Evolutionary conservation across 1,139 yeast species (phyloP).

Genomic region (Nakaseomyces kungkrabaensis): DNA sequence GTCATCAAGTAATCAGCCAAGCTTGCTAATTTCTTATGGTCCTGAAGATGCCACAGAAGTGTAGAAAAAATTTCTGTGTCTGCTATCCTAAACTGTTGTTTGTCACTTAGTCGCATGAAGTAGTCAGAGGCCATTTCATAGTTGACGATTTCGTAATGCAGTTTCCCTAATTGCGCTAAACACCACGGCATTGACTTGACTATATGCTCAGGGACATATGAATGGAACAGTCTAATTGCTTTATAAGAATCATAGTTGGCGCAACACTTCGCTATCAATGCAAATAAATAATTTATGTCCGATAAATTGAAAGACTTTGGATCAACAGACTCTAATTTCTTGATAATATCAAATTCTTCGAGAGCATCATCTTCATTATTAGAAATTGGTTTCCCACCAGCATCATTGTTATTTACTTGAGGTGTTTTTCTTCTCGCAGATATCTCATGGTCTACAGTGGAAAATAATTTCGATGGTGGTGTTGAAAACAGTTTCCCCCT

Average conservation of each 20-base stretch:
- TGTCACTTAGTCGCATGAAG: conserved; percentile 50
- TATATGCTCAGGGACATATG: conserved; percentile 50
- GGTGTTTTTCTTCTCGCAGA: conserved; percentile 18
- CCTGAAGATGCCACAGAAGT: conserved; percentile 83
- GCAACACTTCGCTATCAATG: conserved; percentile 56
- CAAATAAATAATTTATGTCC: conserved; percentile 50
- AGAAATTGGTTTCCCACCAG: neutral
- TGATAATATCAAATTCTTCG: neutral
- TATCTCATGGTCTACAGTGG: conserved; percentile 5
- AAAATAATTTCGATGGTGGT: conserved; percentile 24
- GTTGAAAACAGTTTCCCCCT: conserved; percentile 19
- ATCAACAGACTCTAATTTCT: neutral
- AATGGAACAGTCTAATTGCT: conserved; percentile 60
- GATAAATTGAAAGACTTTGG: conserved; percentile 7
- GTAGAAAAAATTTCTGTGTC: conserved; percentile 94
- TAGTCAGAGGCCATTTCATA: conserved; percentile 65
- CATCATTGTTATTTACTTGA: conserved; percentile 6
- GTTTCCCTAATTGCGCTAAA: conserved; percentile 63
- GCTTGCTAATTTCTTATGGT: conserved; percentile 68
- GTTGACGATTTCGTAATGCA: conserved; percentile 81
- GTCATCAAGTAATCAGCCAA: conserved; percentile 76
- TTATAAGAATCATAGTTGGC: conserved; percentile 67
- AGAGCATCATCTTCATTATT: neutral
- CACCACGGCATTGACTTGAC: conserved; percentile 73
- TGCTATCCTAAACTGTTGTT: conserved; percentile 71